Percentiles rank a stretch among this genome's conserved stretches.
These are phyloP conservation scores for Powellomyces hirtus DNA, from an alignment of 192 early-diverging fungal genomes.

Conservation along the genomic window DNA sequence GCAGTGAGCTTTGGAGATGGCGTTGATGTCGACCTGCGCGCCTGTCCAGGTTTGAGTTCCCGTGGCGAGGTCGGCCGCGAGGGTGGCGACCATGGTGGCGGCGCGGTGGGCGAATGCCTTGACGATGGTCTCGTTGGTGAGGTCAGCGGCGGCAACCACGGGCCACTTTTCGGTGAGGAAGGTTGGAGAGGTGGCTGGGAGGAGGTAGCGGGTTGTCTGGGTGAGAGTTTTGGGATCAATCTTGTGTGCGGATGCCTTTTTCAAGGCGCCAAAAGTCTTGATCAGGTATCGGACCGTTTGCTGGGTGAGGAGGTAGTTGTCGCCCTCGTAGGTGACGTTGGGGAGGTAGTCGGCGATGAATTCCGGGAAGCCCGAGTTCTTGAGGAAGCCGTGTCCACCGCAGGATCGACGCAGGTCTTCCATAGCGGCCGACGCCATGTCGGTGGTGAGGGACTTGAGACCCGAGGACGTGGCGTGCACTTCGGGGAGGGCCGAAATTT, in stretches of 20 bases:
- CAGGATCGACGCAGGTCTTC: conserved; percentile 19
- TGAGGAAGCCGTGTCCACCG: conserved; percentile 20
- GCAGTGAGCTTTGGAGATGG: conserved; percentile 73
- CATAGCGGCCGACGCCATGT: conserved; percentile 13
- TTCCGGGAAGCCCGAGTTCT: conserved; percentile 12
- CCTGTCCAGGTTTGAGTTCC: conserved; percentile 68
- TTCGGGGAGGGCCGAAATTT: conserved; percentile 6
- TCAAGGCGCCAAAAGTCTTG: conserved; percentile 59
- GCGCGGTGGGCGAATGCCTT: conserved; percentile 76
- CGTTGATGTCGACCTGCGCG: conserved; percentile 71
- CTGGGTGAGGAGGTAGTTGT: conserved; percentile 69
- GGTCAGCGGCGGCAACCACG: conserved; percentile 33
- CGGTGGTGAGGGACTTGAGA: conserved; percentile 14
- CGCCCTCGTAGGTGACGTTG: conserved; percentile 23
- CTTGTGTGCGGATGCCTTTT: conserved; percentile 34
- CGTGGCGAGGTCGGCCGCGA: conserved; percentile 64
- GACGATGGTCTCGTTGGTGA: conserved; percentile 62
- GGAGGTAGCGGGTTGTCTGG: conserved; percentile 60
- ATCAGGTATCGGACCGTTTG: conserved; percentile 80
- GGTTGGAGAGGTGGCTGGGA: conserved; percentile 23
- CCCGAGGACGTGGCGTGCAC: conserved; percentile 19
- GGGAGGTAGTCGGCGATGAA: conserved; percentile 17
- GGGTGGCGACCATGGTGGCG: conserved; percentile 58
- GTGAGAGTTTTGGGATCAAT: conserved; percentile 41
- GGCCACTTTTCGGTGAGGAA: conserved; percentile 14